Evolutionary conservation across 768 basidiomycete species (phyloP).

Genomic region (Podaxis pistillaris): DNA sequence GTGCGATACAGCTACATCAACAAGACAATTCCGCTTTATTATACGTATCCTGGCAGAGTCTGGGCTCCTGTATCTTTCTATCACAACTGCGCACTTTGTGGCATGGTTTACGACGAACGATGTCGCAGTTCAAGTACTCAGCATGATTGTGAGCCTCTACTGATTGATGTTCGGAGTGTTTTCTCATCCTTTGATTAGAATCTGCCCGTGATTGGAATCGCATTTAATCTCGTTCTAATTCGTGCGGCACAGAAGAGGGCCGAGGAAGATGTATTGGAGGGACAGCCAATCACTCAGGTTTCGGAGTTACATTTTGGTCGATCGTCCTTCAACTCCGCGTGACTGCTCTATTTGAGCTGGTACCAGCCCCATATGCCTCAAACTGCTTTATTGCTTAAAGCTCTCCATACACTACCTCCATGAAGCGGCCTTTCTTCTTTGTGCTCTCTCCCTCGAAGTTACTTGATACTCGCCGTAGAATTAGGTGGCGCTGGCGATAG

Average conservation of each 20-base stretch:
- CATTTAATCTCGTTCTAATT: constrained; percentile 5
- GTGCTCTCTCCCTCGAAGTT: too few relatives aligned
- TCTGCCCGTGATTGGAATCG: constrained; percentile 1
- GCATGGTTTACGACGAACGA: neutral
- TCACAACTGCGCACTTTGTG: constrained; percentile 5
- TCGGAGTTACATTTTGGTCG: neutral
- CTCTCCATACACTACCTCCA: neutral
- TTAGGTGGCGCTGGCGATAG: too few relatives aligned
- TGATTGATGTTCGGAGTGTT: too few relatives aligned
- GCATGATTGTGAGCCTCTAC: neutral
- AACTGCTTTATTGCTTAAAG: neutral
- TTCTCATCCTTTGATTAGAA: neutral
- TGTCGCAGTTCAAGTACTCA: neutral
- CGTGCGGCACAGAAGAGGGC: neutral
- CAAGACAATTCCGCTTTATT: neutral
- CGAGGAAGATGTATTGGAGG: neutral
- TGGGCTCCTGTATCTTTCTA: constrained; percentile 1
- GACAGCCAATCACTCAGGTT: neutral
- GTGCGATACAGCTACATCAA: neutral
- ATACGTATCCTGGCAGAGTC: constrained; percentile 7
- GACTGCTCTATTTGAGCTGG: neutral
- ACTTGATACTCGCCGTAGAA: too few relatives aligned
- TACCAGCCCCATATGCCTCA: neutral
- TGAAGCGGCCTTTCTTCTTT: too few relatives aligned
- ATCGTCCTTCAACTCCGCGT: neutral